Conservation (phyloP, 1,284 basidiomycete genomes). For the Irpex lacteus region DNA sequence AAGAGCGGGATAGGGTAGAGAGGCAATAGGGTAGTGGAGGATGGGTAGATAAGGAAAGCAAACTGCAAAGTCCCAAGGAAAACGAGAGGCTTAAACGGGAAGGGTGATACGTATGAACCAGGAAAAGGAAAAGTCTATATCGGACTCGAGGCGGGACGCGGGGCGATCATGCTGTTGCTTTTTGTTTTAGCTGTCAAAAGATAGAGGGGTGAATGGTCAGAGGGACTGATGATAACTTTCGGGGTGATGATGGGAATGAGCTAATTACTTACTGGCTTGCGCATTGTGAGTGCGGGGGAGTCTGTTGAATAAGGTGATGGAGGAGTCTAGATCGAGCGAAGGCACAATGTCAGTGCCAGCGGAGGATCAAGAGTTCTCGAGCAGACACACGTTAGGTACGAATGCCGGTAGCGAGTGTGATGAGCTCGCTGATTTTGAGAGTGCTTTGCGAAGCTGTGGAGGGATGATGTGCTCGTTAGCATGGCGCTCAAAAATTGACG, state of each 20-base stretch:
- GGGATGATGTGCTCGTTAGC: not conserved
- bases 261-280: conserved; percentile 29
- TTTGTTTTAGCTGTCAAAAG: conserved; percentile 24
- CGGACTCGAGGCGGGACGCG: conserved; percentile 4
- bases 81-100: not conserved
- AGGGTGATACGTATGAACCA: conserved; percentile 4
- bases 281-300: conserved; percentile 35
- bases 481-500: not conserved
- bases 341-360: conserved; percentile 2
- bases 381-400: conserved; percentile 17
- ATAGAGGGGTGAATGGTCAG: not conserved
- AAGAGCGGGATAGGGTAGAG: conserved; percentile 8
- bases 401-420: conserved; percentile 19
- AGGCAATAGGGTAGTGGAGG: conserved; percentile 11
- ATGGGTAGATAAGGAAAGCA: conserved; percentile 6
- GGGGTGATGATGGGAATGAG: not conserved
- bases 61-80: conserved; percentile 28
- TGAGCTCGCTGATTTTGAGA: conserved; percentile 25
- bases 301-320: conserved; percentile 22
- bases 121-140: conserved; percentile 7
- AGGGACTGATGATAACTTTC: not conserved
- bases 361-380: not conserved
- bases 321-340: conserved; percentile 12
- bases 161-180: conserved; percentile 11
- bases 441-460: conserved; percentile 28